These are phyloP conservation scores for Aquanectria penicillioides DNA, from an alignment of 2,329 filamentous ascomycete genomes.

Conservation along the genomic window DNA sequence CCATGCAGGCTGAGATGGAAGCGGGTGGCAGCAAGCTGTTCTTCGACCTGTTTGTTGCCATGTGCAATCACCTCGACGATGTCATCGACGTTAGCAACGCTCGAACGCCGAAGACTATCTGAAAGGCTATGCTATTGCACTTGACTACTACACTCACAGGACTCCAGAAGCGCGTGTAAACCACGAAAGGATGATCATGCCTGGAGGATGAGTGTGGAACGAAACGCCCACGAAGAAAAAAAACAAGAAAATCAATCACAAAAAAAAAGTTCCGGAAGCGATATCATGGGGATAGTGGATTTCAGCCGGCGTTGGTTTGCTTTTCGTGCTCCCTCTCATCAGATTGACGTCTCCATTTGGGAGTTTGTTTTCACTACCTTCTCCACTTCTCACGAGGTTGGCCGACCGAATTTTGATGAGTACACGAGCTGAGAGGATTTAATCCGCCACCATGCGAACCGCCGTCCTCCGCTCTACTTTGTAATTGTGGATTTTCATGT, in stretches of 20 bases:
- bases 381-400: slow-evolving; percentile 64
- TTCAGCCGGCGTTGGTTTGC: slow-evolving; percentile 45
- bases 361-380: slow-evolving; percentile 51
- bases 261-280: slow-evolving; percentile 40
- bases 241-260: slow-evolving; percentile 33
- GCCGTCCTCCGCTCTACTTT: slow-evolving; percentile 44
- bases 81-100: slow-evolving; percentile 85
- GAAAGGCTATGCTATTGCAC: slow-evolving; percentile 39
- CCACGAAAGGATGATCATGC: slow-evolving; percentile 27
- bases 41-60: slow-evolving; percentile 97
- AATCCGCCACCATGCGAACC: slow-evolving; percentile 39
- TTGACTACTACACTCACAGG: slow-evolving; percentile 28
- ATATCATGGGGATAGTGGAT: slow-evolving; percentile 32
- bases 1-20: slow-evolving; percentile 99
- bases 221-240: slow-evolving; percentile 33
- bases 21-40: slow-evolving; percentile 89
- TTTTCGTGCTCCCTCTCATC: slow-evolving; percentile 57
- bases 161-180: slow-evolving; percentile 35
- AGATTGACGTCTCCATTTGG: slow-evolving; percentile 60
- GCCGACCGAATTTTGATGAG: slow-evolving; percentile 57
- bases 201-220: slow-evolving; percentile 37
- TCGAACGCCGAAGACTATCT: slow-evolving; percentile 67
- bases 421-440: slow-evolving; percentile 54
- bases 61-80: slow-evolving; percentile 98
- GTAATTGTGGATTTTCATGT: slow-evolving; percentile 37